Base-by-base conservation (phyloP, 257 asterid species). In the Ballota nigra region DNA sequence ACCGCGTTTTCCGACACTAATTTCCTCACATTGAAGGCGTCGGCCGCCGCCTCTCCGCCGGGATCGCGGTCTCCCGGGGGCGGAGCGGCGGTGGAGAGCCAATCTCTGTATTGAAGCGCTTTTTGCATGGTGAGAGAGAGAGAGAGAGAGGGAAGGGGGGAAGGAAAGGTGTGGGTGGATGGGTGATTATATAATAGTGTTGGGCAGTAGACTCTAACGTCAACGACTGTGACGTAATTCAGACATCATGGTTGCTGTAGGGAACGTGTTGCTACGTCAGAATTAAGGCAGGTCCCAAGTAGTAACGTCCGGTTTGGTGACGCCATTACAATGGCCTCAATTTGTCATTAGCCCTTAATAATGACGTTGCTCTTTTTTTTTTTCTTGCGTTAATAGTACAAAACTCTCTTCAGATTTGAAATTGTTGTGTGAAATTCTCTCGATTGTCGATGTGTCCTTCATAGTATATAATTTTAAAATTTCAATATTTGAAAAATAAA, bases 1-100 rank as follows among this genome's bases (percentile, higher is more conserved):
- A 90, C 89, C 19, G 97, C 89, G 67, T 85, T 88, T 16, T 92
- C 98, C 29, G 83, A 67, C 75, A 88, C 84, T 76, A 79, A 8
- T 69, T 78, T 80, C 4, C 75, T 68, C 71, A 74, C 71, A 15
- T 60, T 64, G 3, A 45, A 33, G 15, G 56, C 18, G 61, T 23
- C 68, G 2, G 11, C 2, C 2, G 31, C 41, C 24, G 58, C 68
- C 31, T 19, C 63, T 0, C 26, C 64, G 36, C 45, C 38, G 47
- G 79, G 40, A 18, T 64, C 57, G 38, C 26, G 31, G 8, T 20
- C 43, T 29, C 4, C 71, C 24, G 79, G 78, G 15, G 78, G 61
- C 2, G 57, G 40, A 15, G 11, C 74, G 28, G 26, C 72, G 72
- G 79, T 9, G 20, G 79, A 31, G 23, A 65, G 84, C 79, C 82